phyloP scores from a whole-genome alignment of 805 yeast genomes.

The Cyberlindnera mycetangii region DNA sequence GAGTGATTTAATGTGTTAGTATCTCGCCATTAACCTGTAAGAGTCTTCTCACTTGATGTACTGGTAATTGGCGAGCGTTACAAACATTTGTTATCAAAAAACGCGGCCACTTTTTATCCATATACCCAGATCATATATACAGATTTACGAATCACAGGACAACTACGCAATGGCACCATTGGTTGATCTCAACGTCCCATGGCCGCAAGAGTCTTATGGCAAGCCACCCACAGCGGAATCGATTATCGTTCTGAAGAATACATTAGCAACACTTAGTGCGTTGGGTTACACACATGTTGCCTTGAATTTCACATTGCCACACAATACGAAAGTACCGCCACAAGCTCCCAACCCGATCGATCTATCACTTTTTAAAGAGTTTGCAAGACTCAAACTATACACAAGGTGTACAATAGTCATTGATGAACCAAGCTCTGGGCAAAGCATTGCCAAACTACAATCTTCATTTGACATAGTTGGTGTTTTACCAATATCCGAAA shows the following conservation, averaged over 20 bases:
- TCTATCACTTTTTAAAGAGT: conserved; percentile 26
- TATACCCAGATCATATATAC: too few relatives aligned
- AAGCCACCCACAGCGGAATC: conserved; percentile 41
- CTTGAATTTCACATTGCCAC: conserved; percentile 53
- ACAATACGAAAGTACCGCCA: conserved; percentile 13
- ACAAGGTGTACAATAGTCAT: conserved; percentile 74
- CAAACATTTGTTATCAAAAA: too few relatives aligned
- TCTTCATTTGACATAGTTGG: conserved; percentile 74
- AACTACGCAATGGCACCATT: conserved; percentile 28
- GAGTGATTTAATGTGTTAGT: too few relatives aligned
- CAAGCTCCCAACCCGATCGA: conserved; percentile 39
- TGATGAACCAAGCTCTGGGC: conserved; percentile 76
- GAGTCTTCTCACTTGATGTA: too few relatives aligned
- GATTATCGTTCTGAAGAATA: conserved; percentile 42
- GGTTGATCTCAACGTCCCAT: conserved; percentile 68
- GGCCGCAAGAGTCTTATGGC: conserved; percentile 58
- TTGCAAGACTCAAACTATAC: conserved; percentile 45
- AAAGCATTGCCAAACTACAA: conserved; percentile 43
- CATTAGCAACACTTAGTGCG: conserved; percentile 49
- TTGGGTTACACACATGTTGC: conserved; percentile 79
- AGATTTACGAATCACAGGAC: neutral
- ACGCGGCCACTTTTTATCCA: too few relatives aligned
- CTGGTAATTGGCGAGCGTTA: too few relatives aligned
- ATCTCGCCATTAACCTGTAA: too few relatives aligned
- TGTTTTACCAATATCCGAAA: conserved; percentile 76